These are phyloP conservation scores for Betula pendula DNA, from an alignment of 306 rosid species.

Conservation along the genomic window DNA sequence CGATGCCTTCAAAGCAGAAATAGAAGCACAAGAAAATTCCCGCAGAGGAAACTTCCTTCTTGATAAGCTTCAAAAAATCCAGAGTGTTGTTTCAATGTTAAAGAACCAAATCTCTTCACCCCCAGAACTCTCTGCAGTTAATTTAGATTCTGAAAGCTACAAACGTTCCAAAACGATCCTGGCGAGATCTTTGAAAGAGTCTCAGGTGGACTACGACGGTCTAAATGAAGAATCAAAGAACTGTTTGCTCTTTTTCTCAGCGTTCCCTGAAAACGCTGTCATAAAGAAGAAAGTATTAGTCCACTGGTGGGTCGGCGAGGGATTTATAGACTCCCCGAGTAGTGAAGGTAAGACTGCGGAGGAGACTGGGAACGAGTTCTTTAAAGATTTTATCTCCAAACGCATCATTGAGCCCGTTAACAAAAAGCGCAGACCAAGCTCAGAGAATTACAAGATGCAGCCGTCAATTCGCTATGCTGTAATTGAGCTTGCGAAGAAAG, in stretches of 20 bases:
- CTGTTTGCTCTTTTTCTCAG: constrained; percentile 31
- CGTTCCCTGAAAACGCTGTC: constrained; percentile 18
- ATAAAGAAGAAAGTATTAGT: constrained; percentile 29
- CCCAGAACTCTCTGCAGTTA: too few relatives aligned
- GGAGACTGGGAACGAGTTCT: neutral
- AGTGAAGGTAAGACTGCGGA: neutral
- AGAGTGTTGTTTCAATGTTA: too few relatives aligned
- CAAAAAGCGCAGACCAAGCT: constrained; percentile 10
- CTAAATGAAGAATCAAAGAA: neutral
- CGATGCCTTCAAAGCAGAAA: too few relatives aligned
- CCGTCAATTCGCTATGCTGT: constrained; percentile 1
- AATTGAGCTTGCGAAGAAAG: neutral
- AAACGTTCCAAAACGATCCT: too few relatives aligned
- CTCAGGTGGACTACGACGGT: neutral
- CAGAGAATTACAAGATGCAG: constrained; percentile 17
- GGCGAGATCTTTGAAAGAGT: too few relatives aligned
- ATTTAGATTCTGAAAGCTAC: too few relatives aligned
- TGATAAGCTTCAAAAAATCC: too few relatives aligned
- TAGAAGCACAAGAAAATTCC: too few relatives aligned
- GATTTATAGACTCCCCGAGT: neutral
- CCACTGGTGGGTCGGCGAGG: constrained; percentile 39
- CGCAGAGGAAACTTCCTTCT: too few relatives aligned
- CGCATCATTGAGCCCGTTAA: constrained; percentile 4
- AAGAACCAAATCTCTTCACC: too few relatives aligned
- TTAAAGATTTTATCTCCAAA: neutral